phyloP scores from a whole-genome alignment of 1,139 yeast genomes.

The Kurtzmaniella quercitrusa region DNA sequence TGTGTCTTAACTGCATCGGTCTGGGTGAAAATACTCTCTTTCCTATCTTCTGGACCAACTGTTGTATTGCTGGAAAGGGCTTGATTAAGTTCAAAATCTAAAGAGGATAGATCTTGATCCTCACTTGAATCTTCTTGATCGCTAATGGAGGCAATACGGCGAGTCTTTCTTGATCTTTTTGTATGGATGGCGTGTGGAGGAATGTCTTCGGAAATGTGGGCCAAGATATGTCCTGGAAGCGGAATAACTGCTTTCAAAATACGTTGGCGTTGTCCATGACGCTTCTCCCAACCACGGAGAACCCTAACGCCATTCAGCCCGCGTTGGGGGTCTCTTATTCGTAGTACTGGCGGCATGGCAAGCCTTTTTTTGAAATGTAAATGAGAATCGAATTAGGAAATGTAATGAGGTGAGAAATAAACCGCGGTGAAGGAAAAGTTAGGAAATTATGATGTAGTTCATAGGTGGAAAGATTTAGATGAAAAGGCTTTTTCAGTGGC shows the following conservation, averaged over 20 bases:
- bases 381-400: background rate
- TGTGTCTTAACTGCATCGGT: no score
- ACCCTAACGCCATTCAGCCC: background rate
- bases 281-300: conserved; percentile 1
- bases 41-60: conserved; percentile 2
- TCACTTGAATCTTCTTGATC: background rate
- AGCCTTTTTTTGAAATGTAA: background rate
- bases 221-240: conserved; percentile 1
- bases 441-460: no score
- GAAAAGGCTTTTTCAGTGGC: no score
- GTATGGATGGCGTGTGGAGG: background rate
- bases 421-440: no score
- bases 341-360: conserved; percentile 2
- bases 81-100: conserved; percentile 16
- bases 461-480: no score
- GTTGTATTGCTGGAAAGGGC: conserved; percentile 10
- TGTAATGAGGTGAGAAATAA: background rate
- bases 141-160: background rate
- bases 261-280: background rate
- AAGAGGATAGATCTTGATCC: conserved; percentile 9
- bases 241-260: conserved; percentile 1
- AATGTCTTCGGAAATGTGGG: background rate
- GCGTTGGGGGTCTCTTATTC: conserved; percentile 1
- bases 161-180: background rate
- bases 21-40: background rate